Evolutionary conservation across 495 filamentous ascomycete species (phyloP), one percentile per base, ranked within the genome.

Genomic region (Xylaria telfairii): DNA sequence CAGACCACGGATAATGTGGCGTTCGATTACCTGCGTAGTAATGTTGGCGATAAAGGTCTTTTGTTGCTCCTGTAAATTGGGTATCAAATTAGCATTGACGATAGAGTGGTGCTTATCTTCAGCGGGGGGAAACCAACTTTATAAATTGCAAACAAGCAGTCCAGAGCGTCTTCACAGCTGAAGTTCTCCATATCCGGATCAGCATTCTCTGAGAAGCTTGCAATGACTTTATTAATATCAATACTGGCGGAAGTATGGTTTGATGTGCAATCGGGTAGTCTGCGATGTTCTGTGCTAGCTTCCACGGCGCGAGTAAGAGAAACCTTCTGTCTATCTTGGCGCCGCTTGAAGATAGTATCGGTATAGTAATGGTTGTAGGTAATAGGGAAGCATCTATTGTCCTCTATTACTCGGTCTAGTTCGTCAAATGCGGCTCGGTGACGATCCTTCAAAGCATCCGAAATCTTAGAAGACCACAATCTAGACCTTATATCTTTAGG

Each of bases 41-140:
- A 81, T 62, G 61, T 82, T 81, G 41, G 79, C 75, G n/a, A 81
- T 68, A 68, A 81, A 82, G 1, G 68, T 76, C 57, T 79, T 80
- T 47, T 76, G 74, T 6, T 21, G 42, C n/a, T 80, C 79, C 80
- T 81, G 41, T n/a, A 57, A 15, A 63, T 47, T 17, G 19, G 13
- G 46, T 49, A 54, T 26, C 19, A 44, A 34, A 59, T 39, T 21
- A 62, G 57, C 24, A 28, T 5, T 61, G 34, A 61, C 12, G 12
- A 15, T 46, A 63, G 28, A 12, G 5, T 42, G 39, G 39, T 26
- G 39, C 64, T 12, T 53, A 51, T 30, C 42, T n/a, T 28, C 26
- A 42, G 28, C 4, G 21, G 46, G 60, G 57, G 53, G 62, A 17
- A 12, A 8, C 63, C 68, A 32, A 81, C 81, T 63, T 83, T 77